These are phyloP conservation scores for Gaeumannomyces sp. DNA, from an alignment of 2,329 filamentous ascomycete genomes.

Conservation along the genomic window DNA sequence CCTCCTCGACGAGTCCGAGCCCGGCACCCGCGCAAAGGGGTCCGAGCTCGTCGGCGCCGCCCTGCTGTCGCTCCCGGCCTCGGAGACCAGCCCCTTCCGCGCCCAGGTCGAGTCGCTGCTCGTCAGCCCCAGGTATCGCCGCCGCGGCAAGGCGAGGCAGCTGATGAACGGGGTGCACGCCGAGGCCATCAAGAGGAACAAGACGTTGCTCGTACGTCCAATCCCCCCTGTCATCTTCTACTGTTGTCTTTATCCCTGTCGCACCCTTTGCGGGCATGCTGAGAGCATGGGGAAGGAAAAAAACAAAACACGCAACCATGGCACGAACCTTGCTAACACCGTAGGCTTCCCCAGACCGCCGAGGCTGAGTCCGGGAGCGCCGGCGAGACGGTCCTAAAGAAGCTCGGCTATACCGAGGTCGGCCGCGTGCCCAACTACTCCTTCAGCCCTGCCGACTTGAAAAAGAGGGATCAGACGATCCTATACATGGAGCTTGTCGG, in stretches of 20 bases:
- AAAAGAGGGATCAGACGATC: slow-evolving; percentile 43
- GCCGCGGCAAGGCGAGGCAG: slow-evolving; percentile 43
- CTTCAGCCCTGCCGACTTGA: slow-evolving; percentile 39
- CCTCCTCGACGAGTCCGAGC: slow-evolving; percentile 33
- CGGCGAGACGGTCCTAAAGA: slow-evolving; percentile 48
- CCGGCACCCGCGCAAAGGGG: slow-evolving; percentile 30
- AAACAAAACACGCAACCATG: too few relatives aligned
- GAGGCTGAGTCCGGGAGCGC: slow-evolving; percentile 45
- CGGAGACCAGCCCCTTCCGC: slow-evolving; percentile 51
- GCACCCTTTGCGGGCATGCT: neutral
- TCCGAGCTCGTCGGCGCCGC: slow-evolving; percentile 48
- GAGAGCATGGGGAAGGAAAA: too few relatives aligned
- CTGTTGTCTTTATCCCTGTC: neutral
- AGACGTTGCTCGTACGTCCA: slow-evolving; percentile 45
- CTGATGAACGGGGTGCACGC: slow-evolving; percentile 50
- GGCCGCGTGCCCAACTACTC: slow-evolving; percentile 51
- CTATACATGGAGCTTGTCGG: slow-evolving; percentile 50
- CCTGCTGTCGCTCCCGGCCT: slow-evolving; percentile 44
- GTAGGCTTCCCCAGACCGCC: neutral
- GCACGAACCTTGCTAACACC: slow-evolving; percentile 12
- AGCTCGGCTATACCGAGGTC: slow-evolving; percentile 49
- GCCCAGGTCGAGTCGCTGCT: slow-evolving; percentile 53
- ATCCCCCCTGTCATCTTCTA: neutral
- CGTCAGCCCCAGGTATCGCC: slow-evolving; percentile 43
- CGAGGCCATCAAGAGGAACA: slow-evolving; percentile 42